Conservation (phyloP, 345 rosid species). For the Turnera subulata region DNA sequence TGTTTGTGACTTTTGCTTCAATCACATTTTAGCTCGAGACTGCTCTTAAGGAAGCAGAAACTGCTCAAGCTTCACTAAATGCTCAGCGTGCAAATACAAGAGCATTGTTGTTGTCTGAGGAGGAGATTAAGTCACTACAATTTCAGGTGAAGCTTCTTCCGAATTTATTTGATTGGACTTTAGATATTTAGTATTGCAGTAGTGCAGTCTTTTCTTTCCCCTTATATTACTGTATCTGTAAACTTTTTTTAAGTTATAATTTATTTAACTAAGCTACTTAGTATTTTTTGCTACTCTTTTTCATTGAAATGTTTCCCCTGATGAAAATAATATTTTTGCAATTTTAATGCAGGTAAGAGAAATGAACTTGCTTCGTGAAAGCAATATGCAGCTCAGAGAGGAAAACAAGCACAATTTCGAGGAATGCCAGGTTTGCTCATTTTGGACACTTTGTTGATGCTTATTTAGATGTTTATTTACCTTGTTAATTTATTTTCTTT, state of each 20-base stretch:
- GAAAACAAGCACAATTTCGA: slow-evolving; percentile 96
- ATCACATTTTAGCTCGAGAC: slow-evolving; percentile 65
- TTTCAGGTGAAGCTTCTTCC: slow-evolving; percentile 52
- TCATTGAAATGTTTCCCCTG: not conserved
- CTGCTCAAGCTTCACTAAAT: slow-evolving; percentile 58
- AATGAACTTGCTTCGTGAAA: slow-evolving; percentile 88
- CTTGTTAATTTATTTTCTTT: not conserved
- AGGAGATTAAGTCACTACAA: slow-evolving; percentile 79
- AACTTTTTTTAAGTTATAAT: no score
- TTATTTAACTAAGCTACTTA: not conserved
- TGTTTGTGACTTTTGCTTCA: not conserved
- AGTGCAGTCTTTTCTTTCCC: not conserved
- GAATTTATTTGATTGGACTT: not conserved
- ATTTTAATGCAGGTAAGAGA: slow-evolving; percentile 60
- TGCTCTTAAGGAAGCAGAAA: slow-evolving; percentile 75
- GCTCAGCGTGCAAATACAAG: slow-evolving; percentile 79
- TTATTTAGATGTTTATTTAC: not conserved
- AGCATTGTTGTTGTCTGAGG: slow-evolving; percentile 72
- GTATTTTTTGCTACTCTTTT: not conserved
- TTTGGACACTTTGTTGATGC: not conserved
- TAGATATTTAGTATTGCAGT: not conserved
- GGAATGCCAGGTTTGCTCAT: slow-evolving; percentile 71
- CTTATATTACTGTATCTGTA: not conserved
- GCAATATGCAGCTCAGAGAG: slow-evolving; percentile 91
- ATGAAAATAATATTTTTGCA: no score